Percentiles rank a stretch among this genome's conserved stretches.
Conservation (phyloP, 2,329 filamentous ascomycete species). For the Colletotrichum theobromicola region DNA sequence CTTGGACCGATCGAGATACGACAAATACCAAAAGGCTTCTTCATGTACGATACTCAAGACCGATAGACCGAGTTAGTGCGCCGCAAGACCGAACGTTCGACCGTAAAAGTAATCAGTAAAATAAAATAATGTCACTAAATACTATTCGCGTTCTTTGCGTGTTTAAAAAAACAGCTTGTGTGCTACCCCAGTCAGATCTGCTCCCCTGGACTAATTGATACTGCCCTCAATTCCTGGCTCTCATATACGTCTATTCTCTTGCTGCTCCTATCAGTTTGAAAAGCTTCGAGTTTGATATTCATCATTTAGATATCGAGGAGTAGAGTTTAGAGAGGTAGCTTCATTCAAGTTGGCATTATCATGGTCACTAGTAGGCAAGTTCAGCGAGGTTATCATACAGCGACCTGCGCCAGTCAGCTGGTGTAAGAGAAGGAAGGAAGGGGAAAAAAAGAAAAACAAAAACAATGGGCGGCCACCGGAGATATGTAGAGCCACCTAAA, state of each 20-base stretch:
- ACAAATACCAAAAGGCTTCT: background rate
- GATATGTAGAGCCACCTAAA: background rate
- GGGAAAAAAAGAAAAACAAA: background rate
- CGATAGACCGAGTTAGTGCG: constrained; percentile 1
- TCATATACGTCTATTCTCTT: too few relatives aligned
- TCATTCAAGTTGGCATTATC: background rate
- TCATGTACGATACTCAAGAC: constrained; percentile 8
- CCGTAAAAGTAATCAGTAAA: background rate
- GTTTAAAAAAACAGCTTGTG: background rate
- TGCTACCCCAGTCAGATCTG: background rate
- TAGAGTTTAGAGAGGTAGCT: background rate
- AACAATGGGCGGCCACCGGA: background rate
- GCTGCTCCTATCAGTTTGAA: too few relatives aligned
- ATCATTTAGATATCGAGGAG: background rate
- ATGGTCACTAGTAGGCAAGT: background rate
- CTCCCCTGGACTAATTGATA: background rate
- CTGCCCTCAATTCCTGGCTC: too few relatives aligned
- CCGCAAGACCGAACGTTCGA: background rate
- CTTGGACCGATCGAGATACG: constrained; percentile 1
- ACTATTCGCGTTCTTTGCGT: background rate
- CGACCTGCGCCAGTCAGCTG: background rate
- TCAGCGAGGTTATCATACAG: background rate
- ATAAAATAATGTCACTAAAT: background rate
- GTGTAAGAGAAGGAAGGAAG: background rate
- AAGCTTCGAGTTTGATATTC: too few relatives aligned